Conservation (phyloP, 2,329 filamentous ascomycete genomes). For the Seiridium unicorne region DNA sequence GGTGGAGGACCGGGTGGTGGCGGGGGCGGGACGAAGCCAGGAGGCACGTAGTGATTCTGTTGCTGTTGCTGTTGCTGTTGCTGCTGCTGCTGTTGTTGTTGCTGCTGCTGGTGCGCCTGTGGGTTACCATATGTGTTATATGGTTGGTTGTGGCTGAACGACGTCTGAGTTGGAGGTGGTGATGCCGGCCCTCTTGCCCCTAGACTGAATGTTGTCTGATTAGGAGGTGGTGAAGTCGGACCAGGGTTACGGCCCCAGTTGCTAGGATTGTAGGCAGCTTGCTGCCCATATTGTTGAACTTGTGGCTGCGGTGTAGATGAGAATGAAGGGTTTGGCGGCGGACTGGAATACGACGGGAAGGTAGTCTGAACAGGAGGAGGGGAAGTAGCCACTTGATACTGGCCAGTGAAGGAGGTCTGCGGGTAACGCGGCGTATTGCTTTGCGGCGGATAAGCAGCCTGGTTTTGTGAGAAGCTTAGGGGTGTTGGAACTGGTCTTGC, state of each 20-base stretch:
- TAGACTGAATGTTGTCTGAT: slow-evolving; percentile 34
- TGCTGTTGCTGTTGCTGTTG: slow-evolving; percentile 37
- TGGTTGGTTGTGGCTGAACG: slow-evolving; percentile 38
- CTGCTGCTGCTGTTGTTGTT: slow-evolving; percentile 38
- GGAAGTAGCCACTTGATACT: slow-evolving; percentile 59
- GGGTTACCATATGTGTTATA: slow-evolving; percentile 46
- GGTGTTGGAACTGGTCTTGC: slow-evolving; percentile 42
- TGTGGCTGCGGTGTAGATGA: slow-evolving; percentile 30
- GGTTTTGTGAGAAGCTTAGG: slow-evolving; percentile 46
- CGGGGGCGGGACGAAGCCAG: slow-evolving; percentile 61
- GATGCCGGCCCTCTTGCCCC: slow-evolving; percentile 42
- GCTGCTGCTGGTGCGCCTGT: slow-evolving; percentile 36
- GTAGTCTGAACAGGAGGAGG: slow-evolving; percentile 49
- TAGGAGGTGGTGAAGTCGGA: slow-evolving; percentile 44
- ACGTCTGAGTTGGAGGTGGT: slow-evolving; percentile 50
- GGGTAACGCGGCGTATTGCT: slow-evolving; percentile 48
- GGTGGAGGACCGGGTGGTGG: slow-evolving; percentile 63
- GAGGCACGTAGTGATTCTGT: slow-evolving; percentile 45
- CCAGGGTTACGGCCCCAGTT: slow-evolving; percentile 57
- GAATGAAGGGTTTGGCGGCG: slow-evolving; percentile 32
- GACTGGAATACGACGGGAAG: slow-evolving; percentile 43
- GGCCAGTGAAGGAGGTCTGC: slow-evolving; percentile 51
- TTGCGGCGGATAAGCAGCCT: slow-evolving; percentile 31
- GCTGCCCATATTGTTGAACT: slow-evolving; percentile 44
- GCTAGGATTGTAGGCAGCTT: slow-evolving; percentile 53